These are phyloP conservation scores for Collybia sordida DNA, from an alignment of 768 basidiomycete genomes.

Conservation along the genomic window DNA sequence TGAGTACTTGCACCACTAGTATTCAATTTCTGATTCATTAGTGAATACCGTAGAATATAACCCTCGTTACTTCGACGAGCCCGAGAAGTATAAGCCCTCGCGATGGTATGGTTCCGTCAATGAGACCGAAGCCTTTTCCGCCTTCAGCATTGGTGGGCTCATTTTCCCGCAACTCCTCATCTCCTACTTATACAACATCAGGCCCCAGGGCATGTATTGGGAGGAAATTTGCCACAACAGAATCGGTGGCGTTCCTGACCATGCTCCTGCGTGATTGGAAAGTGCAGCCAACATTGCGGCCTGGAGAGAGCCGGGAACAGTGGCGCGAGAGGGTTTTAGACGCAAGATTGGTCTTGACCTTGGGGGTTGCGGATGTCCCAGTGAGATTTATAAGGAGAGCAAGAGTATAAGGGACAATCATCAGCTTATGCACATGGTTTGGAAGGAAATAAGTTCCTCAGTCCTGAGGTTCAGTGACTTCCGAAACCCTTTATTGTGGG, in stretches of 20 bases:
- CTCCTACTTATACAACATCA: neutral
- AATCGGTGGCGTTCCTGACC: conserved; percentile 53
- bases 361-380: conserved; percentile 32
- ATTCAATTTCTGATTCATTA: neutral
- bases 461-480: too few species aligned
- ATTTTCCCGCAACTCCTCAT: neutral
- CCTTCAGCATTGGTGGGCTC: conserved; percentile 40
- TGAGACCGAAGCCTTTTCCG: conserved; percentile 44
- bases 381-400: conserved; percentile 29
- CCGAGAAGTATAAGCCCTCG: conserved; percentile 47
- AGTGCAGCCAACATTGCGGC: conserved; percentile 42
- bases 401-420: neutral
- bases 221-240: conserved; percentile 52
- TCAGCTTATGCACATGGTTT: neutral
- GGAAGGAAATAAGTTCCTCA: too few species aligned
- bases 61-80: conserved; percentile 47
- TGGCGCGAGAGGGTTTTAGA: conserved; percentile 39
- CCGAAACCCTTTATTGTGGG: too few species aligned
- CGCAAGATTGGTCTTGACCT: conserved; percentile 31
- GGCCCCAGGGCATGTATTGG: conserved; percentile 55
- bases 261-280: conserved; percentile 52
- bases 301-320: conserved; percentile 35
- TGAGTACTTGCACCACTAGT: conserved; percentile 24
- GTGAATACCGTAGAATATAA: conserved; percentile 40
- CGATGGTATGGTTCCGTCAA: conserved; percentile 44